Percentiles rank a stretch among this genome's conserved stretches.
These are phyloP conservation scores for Fusarium buharicum DNA, from an alignment of 2,329 filamentous ascomycete genomes.

Conservation along the genomic window DNA sequence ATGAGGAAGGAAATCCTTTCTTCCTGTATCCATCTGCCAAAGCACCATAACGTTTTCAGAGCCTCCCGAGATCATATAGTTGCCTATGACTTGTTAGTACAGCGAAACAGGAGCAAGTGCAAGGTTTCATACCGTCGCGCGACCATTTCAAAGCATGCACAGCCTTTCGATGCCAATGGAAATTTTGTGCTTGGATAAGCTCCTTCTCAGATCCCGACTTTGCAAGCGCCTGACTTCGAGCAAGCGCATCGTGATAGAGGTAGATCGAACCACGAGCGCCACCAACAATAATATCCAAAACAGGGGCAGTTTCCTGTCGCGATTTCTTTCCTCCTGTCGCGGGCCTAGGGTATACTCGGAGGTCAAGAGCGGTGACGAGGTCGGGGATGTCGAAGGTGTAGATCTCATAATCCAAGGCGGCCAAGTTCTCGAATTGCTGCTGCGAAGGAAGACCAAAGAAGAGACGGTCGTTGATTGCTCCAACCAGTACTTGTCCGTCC, in stretches of 20 bases:
- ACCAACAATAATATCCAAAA: conserved; percentile 82
- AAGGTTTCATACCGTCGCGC: conserved; percentile 72
- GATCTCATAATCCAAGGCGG: conserved; percentile 61
- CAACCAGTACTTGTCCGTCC: conserved; percentile 66
- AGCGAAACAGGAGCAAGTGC: background rate
- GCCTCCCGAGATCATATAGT: conserved; percentile 94
- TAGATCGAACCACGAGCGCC: conserved; percentile 80
- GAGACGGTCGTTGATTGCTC: conserved; percentile 52
- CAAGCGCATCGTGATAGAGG: conserved; percentile 80
- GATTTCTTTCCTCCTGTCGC: conserved; percentile 39
- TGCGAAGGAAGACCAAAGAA: conserved; percentile 50
- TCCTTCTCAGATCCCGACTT: conserved; percentile 56
- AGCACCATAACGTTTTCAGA: conserved; percentile 88
- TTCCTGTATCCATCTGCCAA: conserved; percentile 91
- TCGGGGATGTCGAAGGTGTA: conserved; percentile 69
- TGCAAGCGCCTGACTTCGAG: conserved; percentile 61
- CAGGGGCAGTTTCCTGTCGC: conserved; percentile 45
- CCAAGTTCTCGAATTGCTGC: conserved; percentile 36
- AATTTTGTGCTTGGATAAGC: conserved; percentile 68
- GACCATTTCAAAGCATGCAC: conserved; percentile 93
- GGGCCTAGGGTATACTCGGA: conserved; percentile 56
- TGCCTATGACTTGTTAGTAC: conserved; percentile 66
- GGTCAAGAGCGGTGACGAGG: conserved; percentile 73
- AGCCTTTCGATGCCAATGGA: conserved; percentile 91
- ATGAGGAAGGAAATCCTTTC: conserved; percentile 88